Evolutionary conservation across 148 eudicot genomes (phyloP), one percentile per base, ranked within the genome.

Genomic region (Fagopyrum esculentum): DNA sequence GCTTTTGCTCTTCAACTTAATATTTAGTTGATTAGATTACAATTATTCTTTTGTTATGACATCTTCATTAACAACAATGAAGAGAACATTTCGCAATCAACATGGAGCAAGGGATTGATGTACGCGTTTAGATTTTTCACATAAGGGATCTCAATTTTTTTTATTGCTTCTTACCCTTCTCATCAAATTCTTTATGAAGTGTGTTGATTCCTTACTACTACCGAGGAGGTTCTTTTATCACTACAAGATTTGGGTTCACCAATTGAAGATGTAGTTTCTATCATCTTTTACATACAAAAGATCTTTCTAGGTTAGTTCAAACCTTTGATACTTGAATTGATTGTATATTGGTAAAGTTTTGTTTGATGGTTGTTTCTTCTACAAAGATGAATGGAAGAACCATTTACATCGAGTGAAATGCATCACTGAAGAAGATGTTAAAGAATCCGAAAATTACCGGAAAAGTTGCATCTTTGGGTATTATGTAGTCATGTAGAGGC

Each of bases 201-300:
- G 99, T 92, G 69, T 84, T 95, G 80, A 95, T 96, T 69, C 99
- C 99, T 22, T 95, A 95, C 78, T 95, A 86, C 77, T 89, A 22
- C 89, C 35, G 98, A 95, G 77, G 98, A 95, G 80, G 98, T 95
- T 72, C 96, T 92, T 60, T 95, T 95, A 80, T 92, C 98, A 4
- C 78, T 86, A 76, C 78, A 73, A 59, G 96, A 89, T 77, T 81
- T 92, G 79, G 97, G 90, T 82, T 74, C 77, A 47, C 84, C 79
- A 63, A 92, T 92, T 78, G 97, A 95, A 86, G 98, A 95, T 81
- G 99, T 97, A 54, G 97, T 95, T 64, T 92, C 99, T 98, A 95
- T 22, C 26, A 22, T 22, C 26, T 22, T 22, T 22, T 22, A 22
- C 26, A 0, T 22, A 22, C 26, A 22, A 79, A 95, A 95, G 82